These are phyloP conservation scores for Nepenthes mirabilis DNA, from an alignment of 148 eudicot genomes.

Conservation along the genomic window DNA sequence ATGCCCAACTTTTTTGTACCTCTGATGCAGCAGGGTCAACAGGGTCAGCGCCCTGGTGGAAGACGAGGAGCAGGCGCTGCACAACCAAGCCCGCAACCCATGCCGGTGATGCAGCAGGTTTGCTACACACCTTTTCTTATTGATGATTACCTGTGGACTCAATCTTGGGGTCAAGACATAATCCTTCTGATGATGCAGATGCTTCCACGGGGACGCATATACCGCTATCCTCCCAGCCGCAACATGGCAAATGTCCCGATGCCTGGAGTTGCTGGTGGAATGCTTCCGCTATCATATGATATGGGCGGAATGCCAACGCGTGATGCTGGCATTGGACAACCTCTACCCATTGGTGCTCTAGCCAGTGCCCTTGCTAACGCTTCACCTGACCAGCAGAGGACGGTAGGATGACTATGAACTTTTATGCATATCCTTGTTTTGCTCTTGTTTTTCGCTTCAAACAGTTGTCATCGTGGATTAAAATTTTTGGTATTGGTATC, in stretches of 20 bases:
- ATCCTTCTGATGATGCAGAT: conserved; percentile 23
- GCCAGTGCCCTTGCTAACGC: conserved; percentile 88
- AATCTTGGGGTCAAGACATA: too few species aligned
- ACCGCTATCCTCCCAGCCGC: conserved; percentile 73
- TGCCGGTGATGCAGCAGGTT: conserved; percentile 86
- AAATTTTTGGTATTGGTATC: too few species aligned
- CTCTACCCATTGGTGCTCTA: conserved; percentile 64
- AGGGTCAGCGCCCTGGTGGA: conserved; percentile 78
- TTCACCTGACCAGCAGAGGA: conserved; percentile 77
- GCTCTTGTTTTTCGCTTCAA: too few species aligned
- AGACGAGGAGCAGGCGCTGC: conserved; percentile 63
- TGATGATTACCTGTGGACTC: too few species aligned
- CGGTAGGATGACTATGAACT: conserved; percentile 25
- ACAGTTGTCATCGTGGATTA: too few species aligned
- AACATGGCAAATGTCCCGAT: conserved; percentile 40
- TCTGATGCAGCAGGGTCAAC: conserved; percentile 67
- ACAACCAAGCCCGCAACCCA: conserved; percentile 70
- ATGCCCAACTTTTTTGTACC: conserved; percentile 81
- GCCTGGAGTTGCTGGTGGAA: conserved; percentile 42
- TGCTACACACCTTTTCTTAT: not conserved
- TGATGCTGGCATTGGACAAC: conserved; percentile 50
- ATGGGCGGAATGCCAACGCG: conserved; percentile 63
- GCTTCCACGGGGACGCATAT: conserved; percentile 75
- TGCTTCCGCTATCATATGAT: conserved; percentile 66
- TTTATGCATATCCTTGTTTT: not conserved